Evolutionary conservation across 2,329 filamentous ascomycete genomes (phyloP).

Genomic region (Daldinia sp.): DNA sequence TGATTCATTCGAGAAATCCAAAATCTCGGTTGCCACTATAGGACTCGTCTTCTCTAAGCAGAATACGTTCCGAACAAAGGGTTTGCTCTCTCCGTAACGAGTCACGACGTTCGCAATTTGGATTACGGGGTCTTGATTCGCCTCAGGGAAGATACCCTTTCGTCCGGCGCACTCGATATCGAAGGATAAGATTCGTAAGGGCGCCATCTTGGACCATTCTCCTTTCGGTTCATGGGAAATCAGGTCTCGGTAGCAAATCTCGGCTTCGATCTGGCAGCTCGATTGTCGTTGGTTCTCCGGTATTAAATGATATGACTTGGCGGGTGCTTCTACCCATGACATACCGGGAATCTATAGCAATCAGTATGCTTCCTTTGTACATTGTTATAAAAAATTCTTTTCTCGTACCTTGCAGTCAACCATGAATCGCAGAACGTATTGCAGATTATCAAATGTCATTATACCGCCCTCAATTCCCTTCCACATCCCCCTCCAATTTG

Average conservation of each 20-base stretch:
- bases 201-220: slow-evolving; percentile 98
- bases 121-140: slow-evolving; percentile 91
- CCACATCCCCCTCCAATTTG: slow-evolving; percentile 95
- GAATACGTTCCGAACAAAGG: slow-evolving; percentile 96
- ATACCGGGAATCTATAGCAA: slow-evolving; percentile 78
- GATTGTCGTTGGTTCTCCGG: slow-evolving; percentile 75
- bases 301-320: slow-evolving; percentile 76
- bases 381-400: not conserved
- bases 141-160: slow-evolving; percentile 96
- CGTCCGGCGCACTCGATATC: slow-evolving; percentile 99
- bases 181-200: slow-evolving; percentile 89
- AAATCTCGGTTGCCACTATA: slow-evolving; percentile 93
- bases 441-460: slow-evolving; percentile 93
- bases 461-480: slow-evolving; percentile 73
- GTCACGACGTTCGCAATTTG: slow-evolving; percentile 98
- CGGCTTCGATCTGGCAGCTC: slow-evolving; percentile 95
- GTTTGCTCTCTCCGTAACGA: slow-evolving; percentile 91
- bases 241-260: slow-evolving; percentile 81
- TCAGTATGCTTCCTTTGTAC: slow-evolving; percentile 28
- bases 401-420: slow-evolving; percentile 82
- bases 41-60: slow-evolving; percentile 90
- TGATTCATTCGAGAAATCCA: slow-evolving; percentile 82
- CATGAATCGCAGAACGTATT: slow-evolving; percentile 97
- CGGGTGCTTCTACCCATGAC: slow-evolving; percentile 93
- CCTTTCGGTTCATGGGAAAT: slow-evolving; percentile 88